Evolutionary conservation across 1,284 basidiomycete species (phyloP).

Genomic region (Leccinum subrobustum): DNA sequence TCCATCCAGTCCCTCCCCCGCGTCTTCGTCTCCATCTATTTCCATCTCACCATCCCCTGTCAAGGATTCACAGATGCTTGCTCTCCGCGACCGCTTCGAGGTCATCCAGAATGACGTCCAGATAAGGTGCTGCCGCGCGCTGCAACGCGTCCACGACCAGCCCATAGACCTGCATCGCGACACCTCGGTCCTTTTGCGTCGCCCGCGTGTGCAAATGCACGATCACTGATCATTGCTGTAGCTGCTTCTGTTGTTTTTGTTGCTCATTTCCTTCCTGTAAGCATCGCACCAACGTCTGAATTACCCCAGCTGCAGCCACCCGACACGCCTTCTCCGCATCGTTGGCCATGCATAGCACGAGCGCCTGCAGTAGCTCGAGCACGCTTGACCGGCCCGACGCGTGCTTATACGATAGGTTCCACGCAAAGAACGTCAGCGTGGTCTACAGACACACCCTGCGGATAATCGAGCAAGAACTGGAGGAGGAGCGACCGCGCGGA

Average conservation of each 20-base stretch:
- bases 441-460: conserved; percentile 92
- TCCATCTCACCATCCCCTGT: conserved; percentile 42
- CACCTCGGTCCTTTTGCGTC: conserved; percentile 56
- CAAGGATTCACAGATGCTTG: conserved; percentile 40
- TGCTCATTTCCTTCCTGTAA: conserved; percentile 65
- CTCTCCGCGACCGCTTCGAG: conserved; percentile 47
- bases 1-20: conserved; percentile 38
- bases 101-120: conserved; percentile 59
- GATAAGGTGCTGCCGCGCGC: conserved; percentile 46
- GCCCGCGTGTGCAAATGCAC: conserved; percentile 85
- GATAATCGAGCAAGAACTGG: conserved; percentile 97
- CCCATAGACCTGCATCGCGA: conserved; percentile 82
- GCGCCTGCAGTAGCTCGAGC: conserved; percentile 84
- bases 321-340: conserved; percentile 89
- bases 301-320: conserved; percentile 81
- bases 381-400: conserved; percentile 92
- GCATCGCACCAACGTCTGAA: conserved; percentile 73
- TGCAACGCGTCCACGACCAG: conserved; percentile 67
- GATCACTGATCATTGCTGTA: conserved; percentile 39
- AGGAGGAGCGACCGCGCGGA: conserved; percentile 87
- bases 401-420: conserved; percentile 90
- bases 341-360: conserved; percentile 93
- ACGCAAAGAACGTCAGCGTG: conserved; percentile 91
- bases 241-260: conserved; percentile 32
- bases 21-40: conserved; percentile 24